Percentiles rank a stretch among this genome's conserved stretches.
Evolutionary conservation across 2,329 filamentous ascomycete species (phyloP).

Genomic region (Albifimbria verrucaria): DNA sequence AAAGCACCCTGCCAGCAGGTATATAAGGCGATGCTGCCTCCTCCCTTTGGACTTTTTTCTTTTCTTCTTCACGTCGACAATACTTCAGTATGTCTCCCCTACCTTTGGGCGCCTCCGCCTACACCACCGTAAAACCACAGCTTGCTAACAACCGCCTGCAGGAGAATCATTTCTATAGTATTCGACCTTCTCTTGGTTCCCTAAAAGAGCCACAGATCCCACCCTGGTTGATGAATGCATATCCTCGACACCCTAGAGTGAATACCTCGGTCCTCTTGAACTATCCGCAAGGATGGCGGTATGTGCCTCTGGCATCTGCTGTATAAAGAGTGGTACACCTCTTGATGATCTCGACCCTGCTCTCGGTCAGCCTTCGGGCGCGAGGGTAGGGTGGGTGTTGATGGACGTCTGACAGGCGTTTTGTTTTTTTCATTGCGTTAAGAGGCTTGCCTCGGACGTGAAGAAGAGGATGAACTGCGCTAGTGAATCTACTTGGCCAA

Average conservation of each 20-base stretch:
- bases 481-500: no score
- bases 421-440: constrained; percentile 51
- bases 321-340: constrained; percentile 74
- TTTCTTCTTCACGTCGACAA: constrained; percentile 61
- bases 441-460: constrained; percentile 42
- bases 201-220: constrained; percentile 89
- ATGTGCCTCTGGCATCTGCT: constrained; percentile 33
- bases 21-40: constrained; percentile 33
- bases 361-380: constrained; percentile 72
- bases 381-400: constrained; percentile 74
- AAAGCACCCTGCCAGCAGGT: constrained; percentile 23
- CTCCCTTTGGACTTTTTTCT: constrained; percentile 37
- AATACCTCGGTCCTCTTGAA: constrained; percentile 61
- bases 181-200: constrained; percentile 88
- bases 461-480: constrained; percentile 56
- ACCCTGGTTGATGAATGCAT: constrained; percentile 91
- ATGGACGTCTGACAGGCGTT: constrained; percentile 84
- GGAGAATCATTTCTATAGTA: constrained; percentile 99
- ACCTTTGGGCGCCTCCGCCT: constrained; percentile 13
- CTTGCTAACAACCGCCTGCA: constrained; percentile 27
- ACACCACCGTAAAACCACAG: background rate
- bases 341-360: constrained; percentile 88
- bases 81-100: constrained; percentile 50
- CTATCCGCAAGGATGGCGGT: constrained; percentile 62
- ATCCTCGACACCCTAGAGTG: constrained; percentile 90